Base-by-base conservation (phyloP, 164 flowering plant species). In the Kingdonia uniflora region DNA sequence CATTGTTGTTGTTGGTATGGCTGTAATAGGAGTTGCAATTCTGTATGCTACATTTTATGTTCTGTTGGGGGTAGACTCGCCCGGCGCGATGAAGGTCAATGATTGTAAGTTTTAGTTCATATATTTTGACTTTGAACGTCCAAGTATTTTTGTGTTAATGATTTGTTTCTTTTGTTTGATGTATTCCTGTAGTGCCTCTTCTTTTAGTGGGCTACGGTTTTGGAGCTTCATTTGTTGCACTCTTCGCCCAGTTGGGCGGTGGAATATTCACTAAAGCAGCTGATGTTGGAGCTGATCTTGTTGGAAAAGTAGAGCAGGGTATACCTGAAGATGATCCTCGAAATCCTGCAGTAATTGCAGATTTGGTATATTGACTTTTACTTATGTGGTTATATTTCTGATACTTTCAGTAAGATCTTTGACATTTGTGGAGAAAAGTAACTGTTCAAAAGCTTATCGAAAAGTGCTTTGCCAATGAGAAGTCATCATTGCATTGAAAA, bases 301-400 rank as follows among this genome's bases (percentile, higher is more conserved):
- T 92, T 66, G 99, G 99, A 52, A 92, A 92, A 75, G 83, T 92
- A 37, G 99, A 92, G 73, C 97, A 92, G 74, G 99, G 99, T 42
- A 92, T 92, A 61, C 99, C 97, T 54, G 99, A 92, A 79, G 99
- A 92, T 63, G 99, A 92, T 73, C 95, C 99, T 57, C 78, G 99
- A 43, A 92, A 92, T 71, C 99, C 99, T 67, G 99, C 99, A 62
- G 99, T 92, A 33, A 88, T 92, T 74, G 99, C 99, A 48, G 99
- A 92, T 73, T 74, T 92, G 99, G 99, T 92, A 78, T n/a, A 39
- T 49, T 19, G 13, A 42, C 11, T 24, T 58, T 50, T 52, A 10
- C 20, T 22, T 14, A 0, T 53, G 2, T 15, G 35, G 35, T 29
- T 29, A 29, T 29, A 29, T 29, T 29, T 29, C 8, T 29, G 35